These are phyloP conservation scores for Fusarium udum DNA, from an alignment of 2,329 filamentous ascomycete genomes.

Conservation along the genomic window DNA sequence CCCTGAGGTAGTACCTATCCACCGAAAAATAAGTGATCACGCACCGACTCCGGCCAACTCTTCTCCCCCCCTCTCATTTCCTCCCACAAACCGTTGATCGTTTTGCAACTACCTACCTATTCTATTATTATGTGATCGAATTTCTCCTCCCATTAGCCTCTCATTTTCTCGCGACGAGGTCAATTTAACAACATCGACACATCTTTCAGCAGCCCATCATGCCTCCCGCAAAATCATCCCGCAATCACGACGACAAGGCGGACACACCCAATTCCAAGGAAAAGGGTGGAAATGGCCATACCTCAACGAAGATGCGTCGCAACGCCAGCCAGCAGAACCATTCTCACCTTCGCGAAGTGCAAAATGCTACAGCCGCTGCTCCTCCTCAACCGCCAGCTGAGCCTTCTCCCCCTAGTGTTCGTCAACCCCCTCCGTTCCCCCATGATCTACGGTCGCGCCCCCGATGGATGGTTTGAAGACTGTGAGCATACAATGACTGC, in stretches of 20 bases:
- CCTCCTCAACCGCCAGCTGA: constrained; percentile 45
- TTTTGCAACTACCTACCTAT: constrained; percentile 1
- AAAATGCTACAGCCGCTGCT: constrained; percentile 51
- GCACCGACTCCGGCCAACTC: constrained; percentile 39
- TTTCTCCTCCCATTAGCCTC: background rate
- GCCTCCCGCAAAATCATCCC: constrained; percentile 58
- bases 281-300: constrained; percentile 54
- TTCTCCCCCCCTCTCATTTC: constrained; percentile 32
- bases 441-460: constrained; percentile 3
- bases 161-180: constrained; percentile 2
- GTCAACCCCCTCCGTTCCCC: constrained; percentile 32
- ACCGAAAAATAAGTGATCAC: constrained; percentile 36
- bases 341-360: constrained; percentile 56
- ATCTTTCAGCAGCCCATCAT: constrained; percentile 45
- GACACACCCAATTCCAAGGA: constrained; percentile 56
- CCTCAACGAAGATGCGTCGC: constrained; percentile 65
- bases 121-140: constrained; percentile 41
- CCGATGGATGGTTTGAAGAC: background rate
- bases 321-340: constrained; percentile 62
- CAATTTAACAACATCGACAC: background rate
- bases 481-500: background rate
- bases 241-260: constrained; percentile 59
- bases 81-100: constrained; percentile 20
- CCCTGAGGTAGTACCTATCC: background rate
- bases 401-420: constrained; percentile 48